Conservation (phyloP, 129 eudicot species). For the Cynara cardunculus region DNA sequence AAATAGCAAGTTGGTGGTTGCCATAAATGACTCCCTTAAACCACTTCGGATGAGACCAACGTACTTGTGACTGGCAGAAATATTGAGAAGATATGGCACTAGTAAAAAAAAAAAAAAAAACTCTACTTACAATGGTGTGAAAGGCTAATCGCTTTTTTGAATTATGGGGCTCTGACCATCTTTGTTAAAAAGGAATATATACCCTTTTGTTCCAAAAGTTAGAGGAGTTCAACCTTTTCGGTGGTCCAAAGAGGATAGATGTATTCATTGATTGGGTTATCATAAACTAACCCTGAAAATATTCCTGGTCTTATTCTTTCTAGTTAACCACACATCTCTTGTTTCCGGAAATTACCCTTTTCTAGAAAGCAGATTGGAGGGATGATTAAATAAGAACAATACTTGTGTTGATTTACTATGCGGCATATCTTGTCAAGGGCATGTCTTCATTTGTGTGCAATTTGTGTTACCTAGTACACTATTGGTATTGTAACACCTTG, state of each 20-base stretch:
- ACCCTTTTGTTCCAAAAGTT: slow-evolving; percentile 1
- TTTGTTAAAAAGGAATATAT: slow-evolving; percentile 9
- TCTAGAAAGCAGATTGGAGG: slow-evolving; percentile 12
- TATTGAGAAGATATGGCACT: background rate
- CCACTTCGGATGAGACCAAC: background rate
- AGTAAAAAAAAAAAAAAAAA: background rate
- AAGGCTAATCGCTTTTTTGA: slow-evolving; percentile 13
- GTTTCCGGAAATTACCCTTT: background rate
- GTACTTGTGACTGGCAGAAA: background rate
- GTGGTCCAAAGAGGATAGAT: background rate
- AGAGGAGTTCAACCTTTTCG: slow-evolving; percentile 6
- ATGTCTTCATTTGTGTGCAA: background rate
- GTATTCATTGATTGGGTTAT: slow-evolving; percentile 3
- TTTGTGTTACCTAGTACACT: background rate
- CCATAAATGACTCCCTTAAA: background rate
- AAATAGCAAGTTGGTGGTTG: background rate
- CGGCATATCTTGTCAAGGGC: background rate
- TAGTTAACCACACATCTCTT: background rate
- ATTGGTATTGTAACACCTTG: no score
- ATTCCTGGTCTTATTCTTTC: background rate
- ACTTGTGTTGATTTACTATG: background rate
- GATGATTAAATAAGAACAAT: background rate
- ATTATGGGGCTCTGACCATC: background rate
- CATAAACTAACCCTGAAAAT: background rate
- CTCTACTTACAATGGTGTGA: background rate